phyloP scores from a whole-genome alignment of 2,329 filamentous ascomycete genomes.

The Fusarium heterosporum region DNA sequence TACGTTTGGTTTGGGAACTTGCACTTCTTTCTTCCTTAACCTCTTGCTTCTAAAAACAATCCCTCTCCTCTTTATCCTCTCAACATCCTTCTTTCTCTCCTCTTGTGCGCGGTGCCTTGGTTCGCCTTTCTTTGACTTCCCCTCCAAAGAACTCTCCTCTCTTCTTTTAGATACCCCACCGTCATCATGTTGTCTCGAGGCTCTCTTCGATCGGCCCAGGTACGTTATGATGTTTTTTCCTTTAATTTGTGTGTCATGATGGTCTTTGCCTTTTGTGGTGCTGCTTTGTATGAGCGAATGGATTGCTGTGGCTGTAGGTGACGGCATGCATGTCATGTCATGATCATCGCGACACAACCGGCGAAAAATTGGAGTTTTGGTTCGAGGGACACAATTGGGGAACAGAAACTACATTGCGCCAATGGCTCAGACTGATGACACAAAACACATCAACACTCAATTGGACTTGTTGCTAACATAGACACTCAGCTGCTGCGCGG shows the following conservation, averaged over 20 bases:
- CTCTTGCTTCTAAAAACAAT: constrained; percentile 17
- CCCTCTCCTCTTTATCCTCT: constrained; percentile 1
- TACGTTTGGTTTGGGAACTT: constrained; percentile 4
- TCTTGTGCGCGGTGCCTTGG: constrained; percentile 28
- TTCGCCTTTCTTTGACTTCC: constrained; percentile 15
- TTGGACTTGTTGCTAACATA: constrained; percentile 42
- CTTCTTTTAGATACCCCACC: constrained; percentile 27
- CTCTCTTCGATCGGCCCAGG: constrained; percentile 68
- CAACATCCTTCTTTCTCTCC: constrained; percentile 15
- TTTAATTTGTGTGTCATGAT: constrained; percentile 20
- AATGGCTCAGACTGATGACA: constrained; percentile 11
- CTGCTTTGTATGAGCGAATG: neutral
- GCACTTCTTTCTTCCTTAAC: constrained; percentile 28
- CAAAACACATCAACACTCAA: neutral
- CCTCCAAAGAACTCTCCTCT: constrained; percentile 36
- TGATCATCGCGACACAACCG: constrained; percentile 29
- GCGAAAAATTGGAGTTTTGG: constrained; percentile 6
- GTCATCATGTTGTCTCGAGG: constrained; percentile 69
- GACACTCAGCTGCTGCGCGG: constrained; percentile 63
- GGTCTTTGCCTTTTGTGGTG: constrained; percentile 1
- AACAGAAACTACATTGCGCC: constrained; percentile 1
- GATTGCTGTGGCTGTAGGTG: constrained; percentile 4
- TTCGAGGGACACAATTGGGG: neutral
- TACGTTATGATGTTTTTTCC: constrained; percentile 49
- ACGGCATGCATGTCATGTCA: constrained; percentile 32